Conservation (phyloP, 257 asterid genomes). For the Nicotiana tabacum region DNA sequence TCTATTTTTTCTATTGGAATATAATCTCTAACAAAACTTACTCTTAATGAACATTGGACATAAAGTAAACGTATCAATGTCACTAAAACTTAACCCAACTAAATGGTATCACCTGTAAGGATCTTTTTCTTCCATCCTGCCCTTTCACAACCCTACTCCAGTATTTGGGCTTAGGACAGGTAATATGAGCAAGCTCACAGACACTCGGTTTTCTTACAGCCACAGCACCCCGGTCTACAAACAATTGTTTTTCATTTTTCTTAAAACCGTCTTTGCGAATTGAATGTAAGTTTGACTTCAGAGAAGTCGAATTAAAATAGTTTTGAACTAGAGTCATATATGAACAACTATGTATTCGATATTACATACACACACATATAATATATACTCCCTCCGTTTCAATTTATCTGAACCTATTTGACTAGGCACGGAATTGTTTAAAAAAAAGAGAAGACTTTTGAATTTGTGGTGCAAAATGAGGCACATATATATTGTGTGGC, state of each 20-base stretch:
- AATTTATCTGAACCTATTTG: too few relatives aligned
- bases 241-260: background rate
- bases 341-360: background rate
- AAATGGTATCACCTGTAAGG: background rate
- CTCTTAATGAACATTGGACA: background rate
- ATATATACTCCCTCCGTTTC: background rate
- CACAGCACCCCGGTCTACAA: background rate
- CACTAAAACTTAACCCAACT: background rate
- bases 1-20: background rate
- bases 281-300: background rate
- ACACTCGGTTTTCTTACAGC: background rate
- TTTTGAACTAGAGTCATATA: background rate
- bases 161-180: background rate
- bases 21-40: background rate
- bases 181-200: background rate
- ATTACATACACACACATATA: background rate
- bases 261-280: background rate
- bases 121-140: background rate
- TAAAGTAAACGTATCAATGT: background rate
- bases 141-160: background rate
- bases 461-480: too few relatives aligned
- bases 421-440: too few relatives aligned
- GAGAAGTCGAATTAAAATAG: background rate
- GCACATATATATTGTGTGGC: too few relatives aligned
- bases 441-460: too few relatives aligned